Evolutionary conservation across 345 rosid species (phyloP).

Genomic region (Dovyalis caffra): DNA sequence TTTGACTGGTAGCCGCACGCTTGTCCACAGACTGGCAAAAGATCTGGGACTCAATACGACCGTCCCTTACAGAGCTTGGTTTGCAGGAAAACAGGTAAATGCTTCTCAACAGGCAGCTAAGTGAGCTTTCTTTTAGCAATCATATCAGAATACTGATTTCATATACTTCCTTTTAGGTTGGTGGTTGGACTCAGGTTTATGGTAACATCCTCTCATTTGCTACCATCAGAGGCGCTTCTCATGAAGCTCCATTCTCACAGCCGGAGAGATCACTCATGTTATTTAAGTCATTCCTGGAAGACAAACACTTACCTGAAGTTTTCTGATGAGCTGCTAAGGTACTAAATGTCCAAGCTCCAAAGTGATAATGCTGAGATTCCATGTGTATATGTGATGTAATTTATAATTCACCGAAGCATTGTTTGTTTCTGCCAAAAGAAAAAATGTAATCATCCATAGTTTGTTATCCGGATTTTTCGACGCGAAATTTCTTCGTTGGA

Average conservation of each 20-base stretch:
- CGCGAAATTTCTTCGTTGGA: not conserved
- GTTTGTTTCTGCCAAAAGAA: not conserved
- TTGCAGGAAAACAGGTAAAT: constrained; percentile 79
- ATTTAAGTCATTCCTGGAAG: constrained; percentile 65
- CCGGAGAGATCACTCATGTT: constrained; percentile 90
- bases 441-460: not conserved
- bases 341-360: not conserved
- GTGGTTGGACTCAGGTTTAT: constrained; percentile 92
- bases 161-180: constrained; percentile 13
- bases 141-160: not conserved
- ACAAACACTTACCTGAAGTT: constrained; percentile 62
- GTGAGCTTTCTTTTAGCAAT: not conserved
- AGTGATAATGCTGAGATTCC: not conserved
- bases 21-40: constrained; percentile 26
- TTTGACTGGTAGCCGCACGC: constrained; percentile 34
- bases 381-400: not conserved
- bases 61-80: constrained; percentile 84
- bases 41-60: constrained; percentile 55
- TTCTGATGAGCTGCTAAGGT: constrained; percentile 4
- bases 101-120: not conserved
- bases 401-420: not conserved
- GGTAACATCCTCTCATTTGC: constrained; percentile 47
- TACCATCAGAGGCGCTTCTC: constrained; percentile 95
- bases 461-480: not conserved
- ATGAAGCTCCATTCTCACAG: constrained; percentile 95